phyloP scores from a whole-genome alignment of 2,329 filamentous ascomycete genomes.

The Diaporthe citrichinensis region DNA sequence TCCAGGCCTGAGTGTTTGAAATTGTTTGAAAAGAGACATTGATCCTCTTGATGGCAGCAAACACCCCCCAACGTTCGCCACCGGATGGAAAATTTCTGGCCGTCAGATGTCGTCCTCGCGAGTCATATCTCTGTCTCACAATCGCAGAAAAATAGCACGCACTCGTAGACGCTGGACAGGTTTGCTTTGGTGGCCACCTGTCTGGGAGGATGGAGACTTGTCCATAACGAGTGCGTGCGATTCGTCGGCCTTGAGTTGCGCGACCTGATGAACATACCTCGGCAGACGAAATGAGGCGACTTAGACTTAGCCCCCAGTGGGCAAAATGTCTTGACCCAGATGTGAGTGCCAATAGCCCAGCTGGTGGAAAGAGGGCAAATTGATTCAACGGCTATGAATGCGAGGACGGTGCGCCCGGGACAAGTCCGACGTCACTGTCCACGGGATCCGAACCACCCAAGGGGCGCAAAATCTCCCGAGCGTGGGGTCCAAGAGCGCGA shows the following conservation, averaged over 20 bases:
- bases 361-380: neutral
- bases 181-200: neutral
- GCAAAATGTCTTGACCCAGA: neutral
- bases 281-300: neutral
- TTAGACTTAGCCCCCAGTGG: too few species aligned
- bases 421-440: conserved; percentile 3
- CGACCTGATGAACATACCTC: neutral
- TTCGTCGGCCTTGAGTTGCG: neutral
- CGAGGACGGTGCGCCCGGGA: conserved; percentile 10
- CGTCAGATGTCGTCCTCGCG: conserved; percentile 5
- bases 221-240: neutral
- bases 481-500: conserved; percentile 18
- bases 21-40: neutral
- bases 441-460: neutral
- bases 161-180: neutral
- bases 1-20: neutral
- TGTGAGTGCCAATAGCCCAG: neutral
- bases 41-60: neutral
- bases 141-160: neutral
- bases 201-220: neutral
- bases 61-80: neutral
- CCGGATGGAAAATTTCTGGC: neutral
- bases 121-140: conserved; percentile 14
- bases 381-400: neutral
- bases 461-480: conserved; percentile 1